A percentile compares a stretch with the other conserved stretches of the same genome.
Conservation (phyloP, 257 asterid species). For the Datura wrightii region DNA sequence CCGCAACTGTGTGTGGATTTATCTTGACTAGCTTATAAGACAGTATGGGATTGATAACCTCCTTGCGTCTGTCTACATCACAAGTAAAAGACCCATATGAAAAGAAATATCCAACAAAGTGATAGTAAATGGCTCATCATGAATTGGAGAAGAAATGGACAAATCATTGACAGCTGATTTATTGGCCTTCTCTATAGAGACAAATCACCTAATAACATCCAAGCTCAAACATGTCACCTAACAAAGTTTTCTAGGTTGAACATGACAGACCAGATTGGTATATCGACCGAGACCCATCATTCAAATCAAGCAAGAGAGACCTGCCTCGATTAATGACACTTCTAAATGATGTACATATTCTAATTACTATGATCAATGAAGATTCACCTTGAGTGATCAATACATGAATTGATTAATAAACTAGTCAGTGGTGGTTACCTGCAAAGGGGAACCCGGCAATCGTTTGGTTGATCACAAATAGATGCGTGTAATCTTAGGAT, state of each 20-base stretch:
- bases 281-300: background rate
- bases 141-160: constrained; percentile 3
- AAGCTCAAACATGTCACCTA: background rate
- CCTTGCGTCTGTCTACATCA: background rate
- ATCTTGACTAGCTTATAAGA: background rate
- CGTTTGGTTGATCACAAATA: constrained; percentile 72
- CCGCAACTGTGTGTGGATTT: background rate
- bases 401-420: background rate
- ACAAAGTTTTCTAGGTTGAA: background rate
- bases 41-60: background rate
- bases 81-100: background rate
- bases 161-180: background rate
- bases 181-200: background rate
- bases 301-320: constrained; percentile 6
- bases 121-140: constrained; percentile 9
- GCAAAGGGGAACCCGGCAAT: constrained; percentile 90
- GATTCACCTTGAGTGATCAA: background rate
- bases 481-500: constrained; percentile 78
- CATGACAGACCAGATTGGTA: constrained; percentile 15
- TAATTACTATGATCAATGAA: background rate
- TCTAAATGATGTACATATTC: background rate
- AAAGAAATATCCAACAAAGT: background rate
- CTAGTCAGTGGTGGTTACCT: constrained; percentile 54
- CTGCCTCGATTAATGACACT: background rate
- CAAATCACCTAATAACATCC: background rate